A percentile compares a stretch with the other conserved stretches of the same genome.
Evolutionary conservation across 2,329 filamentous ascomycete genomes (phyloP).

Genomic region (Phialophora macrospora): DNA sequence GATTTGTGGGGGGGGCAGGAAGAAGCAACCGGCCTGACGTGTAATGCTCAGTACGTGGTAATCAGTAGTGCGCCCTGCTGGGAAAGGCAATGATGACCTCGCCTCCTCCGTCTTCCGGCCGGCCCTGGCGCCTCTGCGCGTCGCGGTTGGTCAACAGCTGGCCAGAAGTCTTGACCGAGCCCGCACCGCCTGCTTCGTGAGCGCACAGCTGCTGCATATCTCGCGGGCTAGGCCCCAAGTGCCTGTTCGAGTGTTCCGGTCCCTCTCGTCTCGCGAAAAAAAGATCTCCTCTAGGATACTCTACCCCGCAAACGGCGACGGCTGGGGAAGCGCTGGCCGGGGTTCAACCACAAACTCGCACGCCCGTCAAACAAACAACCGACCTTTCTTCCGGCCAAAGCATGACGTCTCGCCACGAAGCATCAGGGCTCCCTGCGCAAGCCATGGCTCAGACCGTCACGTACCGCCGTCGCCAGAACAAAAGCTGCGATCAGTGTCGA

Average conservation of each 20-base stretch:
- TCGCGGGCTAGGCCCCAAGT: not conserved
- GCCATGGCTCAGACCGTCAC: constrained; percentile 10
- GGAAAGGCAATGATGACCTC: constrained; percentile 2
- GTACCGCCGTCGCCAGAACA: constrained; percentile 46
- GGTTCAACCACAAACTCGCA: not conserved
- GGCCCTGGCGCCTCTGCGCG: not conserved
- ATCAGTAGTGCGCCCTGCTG: not conserved
- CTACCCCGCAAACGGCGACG: constrained; percentile 6
- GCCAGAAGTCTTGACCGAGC: not conserved
- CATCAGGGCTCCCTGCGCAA: not conserved
- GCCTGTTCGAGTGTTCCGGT: not conserved
- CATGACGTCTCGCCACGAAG: not conserved
- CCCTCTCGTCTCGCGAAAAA: not conserved
- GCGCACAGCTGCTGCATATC: constrained; percentile 3
- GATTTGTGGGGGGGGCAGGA: not conserved
- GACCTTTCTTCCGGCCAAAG: not conserved
- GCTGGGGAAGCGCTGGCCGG: not conserved
- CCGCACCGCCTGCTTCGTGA: not conserved
- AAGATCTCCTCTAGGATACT: constrained; percentile 5
- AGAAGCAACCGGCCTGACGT: not conserved
- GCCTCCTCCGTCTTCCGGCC: not conserved
- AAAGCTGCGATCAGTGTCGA: constrained; percentile 55
- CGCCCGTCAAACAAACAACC: constrained; percentile 1
- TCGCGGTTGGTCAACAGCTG: not conserved
- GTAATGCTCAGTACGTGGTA: not conserved